Percentiles rank a stretch among this genome's conserved stretches.
Evolutionary conservation across 2,329 filamentous ascomycete species (phyloP).

Genomic region (Diaporthe eres): DNA sequence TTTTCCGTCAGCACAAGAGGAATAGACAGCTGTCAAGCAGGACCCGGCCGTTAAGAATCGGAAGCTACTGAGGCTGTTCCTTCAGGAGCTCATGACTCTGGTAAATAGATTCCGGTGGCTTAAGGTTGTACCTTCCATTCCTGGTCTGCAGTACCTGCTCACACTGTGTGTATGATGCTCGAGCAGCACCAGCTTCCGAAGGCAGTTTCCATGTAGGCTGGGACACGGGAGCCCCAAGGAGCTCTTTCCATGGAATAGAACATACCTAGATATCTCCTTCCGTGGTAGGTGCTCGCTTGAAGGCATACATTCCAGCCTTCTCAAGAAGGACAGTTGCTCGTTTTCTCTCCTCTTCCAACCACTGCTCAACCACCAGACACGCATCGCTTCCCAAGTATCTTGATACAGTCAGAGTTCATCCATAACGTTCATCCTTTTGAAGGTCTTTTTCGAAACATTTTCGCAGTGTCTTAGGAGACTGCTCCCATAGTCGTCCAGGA

Average conservation of each 20-base stretch:
- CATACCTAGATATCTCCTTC: not conserved
- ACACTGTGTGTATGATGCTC: not conserved
- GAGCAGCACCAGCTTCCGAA: not conserved
- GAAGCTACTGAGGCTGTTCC: too few relatives aligned
- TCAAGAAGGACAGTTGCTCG: too few relatives aligned
- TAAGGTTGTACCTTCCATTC: not conserved
- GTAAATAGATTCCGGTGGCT: too few relatives aligned
- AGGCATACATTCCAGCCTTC: not conserved
- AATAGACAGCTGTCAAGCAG: too few relatives aligned
- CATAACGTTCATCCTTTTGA: not conserved
- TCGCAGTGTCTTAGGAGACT: too few relatives aligned
- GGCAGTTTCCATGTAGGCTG: too few relatives aligned
- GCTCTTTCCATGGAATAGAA: not conserved
- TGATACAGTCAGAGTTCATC: not conserved
- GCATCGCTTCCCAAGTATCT: not conserved
- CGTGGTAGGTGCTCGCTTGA: not conserved
- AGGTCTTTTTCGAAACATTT: not conserved
- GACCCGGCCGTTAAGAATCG: too few relatives aligned
- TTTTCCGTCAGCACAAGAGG: too few relatives aligned
- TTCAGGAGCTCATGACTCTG: too few relatives aligned
- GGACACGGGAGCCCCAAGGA: too few relatives aligned
- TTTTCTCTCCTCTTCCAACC: not conserved
- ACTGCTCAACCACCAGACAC: not conserved
- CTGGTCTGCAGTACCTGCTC: not conserved
- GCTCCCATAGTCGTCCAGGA: not conserved